Evolutionary conservation across 495 filamentous ascomycete species (phyloP).

Genomic region (Wilcoxina mikolae): DNA sequence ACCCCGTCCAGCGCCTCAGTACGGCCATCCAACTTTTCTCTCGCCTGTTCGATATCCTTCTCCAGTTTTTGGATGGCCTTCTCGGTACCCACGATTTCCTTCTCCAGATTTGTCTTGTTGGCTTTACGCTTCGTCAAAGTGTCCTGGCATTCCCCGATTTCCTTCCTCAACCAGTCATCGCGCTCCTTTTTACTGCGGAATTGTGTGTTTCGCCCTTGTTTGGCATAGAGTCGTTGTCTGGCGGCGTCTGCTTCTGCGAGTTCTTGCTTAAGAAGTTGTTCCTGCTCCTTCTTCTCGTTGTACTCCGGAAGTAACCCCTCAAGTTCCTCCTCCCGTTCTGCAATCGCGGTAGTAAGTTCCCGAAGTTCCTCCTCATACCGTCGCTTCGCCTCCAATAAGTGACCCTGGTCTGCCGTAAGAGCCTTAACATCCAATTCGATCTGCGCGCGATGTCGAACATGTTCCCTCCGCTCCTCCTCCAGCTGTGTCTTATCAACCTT

Average conservation of each 20-base stretch:
- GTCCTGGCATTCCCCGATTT: slow-evolving; percentile 66
- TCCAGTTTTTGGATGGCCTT: slow-evolving; percentile 55
- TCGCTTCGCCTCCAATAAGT: slow-evolving; percentile 53
- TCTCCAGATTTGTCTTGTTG: slow-evolving; percentile 64
- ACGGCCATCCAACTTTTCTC: slow-evolving; percentile 62
- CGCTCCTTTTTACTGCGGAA: slow-evolving; percentile 80
- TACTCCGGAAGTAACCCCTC: slow-evolving; percentile 58
- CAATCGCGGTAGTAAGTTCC: slow-evolving; percentile 58
- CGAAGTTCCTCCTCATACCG: slow-evolving; percentile 62
- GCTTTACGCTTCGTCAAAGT: slow-evolving; percentile 64
- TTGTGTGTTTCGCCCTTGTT: slow-evolving; percentile 79
- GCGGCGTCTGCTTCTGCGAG: slow-evolving; percentile 61
- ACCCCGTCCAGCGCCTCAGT: slow-evolving; percentile 55
- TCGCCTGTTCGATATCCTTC: slow-evolving; percentile 51
- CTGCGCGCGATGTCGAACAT: slow-evolving; percentile 60
- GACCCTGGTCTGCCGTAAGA: slow-evolving; percentile 48
- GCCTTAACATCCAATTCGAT: slow-evolving; percentile 71
- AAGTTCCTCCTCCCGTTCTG: slow-evolving; percentile 60
- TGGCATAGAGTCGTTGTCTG: slow-evolving; percentile 72
- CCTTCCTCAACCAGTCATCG: slow-evolving; percentile 64
- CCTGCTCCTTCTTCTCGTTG: slow-evolving; percentile 54
- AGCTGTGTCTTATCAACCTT: slow-evolving; percentile 76
- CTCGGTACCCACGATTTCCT: slow-evolving; percentile 68
- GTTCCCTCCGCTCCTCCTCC: slow-evolving; percentile 76
- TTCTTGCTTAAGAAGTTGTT: slow-evolving; percentile 49